Evolutionary conservation across 495 filamentous ascomycete genomes (phyloP).

Genomic region (Pyrenula massariospora): DNA sequence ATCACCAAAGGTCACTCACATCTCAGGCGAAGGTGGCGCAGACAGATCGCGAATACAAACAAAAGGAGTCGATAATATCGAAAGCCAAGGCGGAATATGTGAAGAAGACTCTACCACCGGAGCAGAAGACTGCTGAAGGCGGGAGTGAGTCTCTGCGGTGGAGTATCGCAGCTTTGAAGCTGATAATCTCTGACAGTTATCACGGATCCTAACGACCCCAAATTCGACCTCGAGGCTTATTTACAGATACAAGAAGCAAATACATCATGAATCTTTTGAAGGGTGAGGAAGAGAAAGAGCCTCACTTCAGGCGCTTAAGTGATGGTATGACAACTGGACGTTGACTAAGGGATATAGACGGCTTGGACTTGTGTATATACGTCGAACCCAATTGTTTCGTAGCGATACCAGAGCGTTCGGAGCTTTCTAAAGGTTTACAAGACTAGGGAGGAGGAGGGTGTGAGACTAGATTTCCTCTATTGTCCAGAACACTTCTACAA

Average conservation of each 20-base stretch:
- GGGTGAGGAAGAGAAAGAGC: too few species aligned
- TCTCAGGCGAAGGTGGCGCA: slow-evolving; percentile 51
- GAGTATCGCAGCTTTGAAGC: slow-evolving; percentile 6
- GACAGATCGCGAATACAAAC: slow-evolving; percentile 67
- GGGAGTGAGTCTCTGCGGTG: slow-evolving; percentile 49
- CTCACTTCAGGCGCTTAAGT: too few species aligned
- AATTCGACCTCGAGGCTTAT: slow-evolving; percentile 84
- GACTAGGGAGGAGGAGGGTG: too few species aligned
- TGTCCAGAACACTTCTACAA: too few species aligned
- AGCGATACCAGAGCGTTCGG: too few species aligned
- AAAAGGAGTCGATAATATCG: slow-evolving; percentile 76
- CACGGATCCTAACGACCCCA: slow-evolving; percentile 69
- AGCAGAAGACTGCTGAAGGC: slow-evolving; percentile 32
- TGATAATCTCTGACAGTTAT: slow-evolving; percentile 45
- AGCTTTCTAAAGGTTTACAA: too few species aligned
- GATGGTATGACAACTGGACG: too few species aligned
- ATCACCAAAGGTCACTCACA: slow-evolving; percentile 70
- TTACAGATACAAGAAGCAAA: slow-evolving; percentile 52
- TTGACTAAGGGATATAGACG: too few species aligned
- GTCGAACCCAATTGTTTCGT: too few species aligned
- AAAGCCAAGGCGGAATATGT: slow-evolving; percentile 84
- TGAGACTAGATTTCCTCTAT: too few species aligned
- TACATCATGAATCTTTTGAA: slow-evolving; percentile 28
- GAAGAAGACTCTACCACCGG: slow-evolving; percentile 54
- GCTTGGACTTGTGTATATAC: too few species aligned